These are phyloP conservation scores for Incumbomyces lentus DNA, from an alignment of 2,329 filamentous ascomycete species.

Conservation along the genomic window DNA sequence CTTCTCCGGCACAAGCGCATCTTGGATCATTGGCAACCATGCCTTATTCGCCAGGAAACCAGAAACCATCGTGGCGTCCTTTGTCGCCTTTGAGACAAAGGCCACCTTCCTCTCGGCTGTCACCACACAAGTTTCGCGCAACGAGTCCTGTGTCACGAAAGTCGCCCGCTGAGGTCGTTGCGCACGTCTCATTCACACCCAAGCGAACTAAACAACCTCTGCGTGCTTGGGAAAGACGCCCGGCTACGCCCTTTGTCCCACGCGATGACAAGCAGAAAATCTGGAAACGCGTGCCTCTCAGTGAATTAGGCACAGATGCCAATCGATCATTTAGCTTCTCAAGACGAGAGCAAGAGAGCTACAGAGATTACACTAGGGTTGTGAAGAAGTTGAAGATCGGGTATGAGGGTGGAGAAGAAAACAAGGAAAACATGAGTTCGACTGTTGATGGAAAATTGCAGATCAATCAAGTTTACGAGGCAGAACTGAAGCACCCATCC, in stretches of 20 bases:
- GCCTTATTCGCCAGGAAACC: neutral
- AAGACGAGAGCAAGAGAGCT: slow-evolving; percentile 10
- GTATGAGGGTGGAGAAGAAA: slow-evolving; percentile 6
- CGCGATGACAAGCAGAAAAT: slow-evolving; percentile 34
- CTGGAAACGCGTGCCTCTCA: slow-evolving; percentile 33
- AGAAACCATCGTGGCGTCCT: neutral
- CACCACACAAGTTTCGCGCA: neutral
- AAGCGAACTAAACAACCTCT: slow-evolving; percentile 25
- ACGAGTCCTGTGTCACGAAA: neutral
- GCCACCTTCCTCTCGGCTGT: neutral
- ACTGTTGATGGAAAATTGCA: neutral
- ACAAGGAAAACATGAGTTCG: slow-evolving; percentile 17
- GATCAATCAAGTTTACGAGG: too few species aligned
- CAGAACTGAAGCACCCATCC: too few species aligned
- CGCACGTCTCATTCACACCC: slow-evolving; percentile 29
- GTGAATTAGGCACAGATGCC: slow-evolving; percentile 6
- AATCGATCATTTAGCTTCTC: slow-evolving; percentile 6
- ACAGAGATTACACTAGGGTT: slow-evolving; percentile 8
- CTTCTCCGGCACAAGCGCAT: neutral
- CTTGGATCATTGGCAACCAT: neutral
- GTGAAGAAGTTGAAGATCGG: slow-evolving; percentile 17
- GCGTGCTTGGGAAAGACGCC: slow-evolving; percentile 36
- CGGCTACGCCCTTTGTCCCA: slow-evolving; percentile 30
- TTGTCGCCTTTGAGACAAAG: neutral
- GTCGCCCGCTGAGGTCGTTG: neutral